phyloP scores from a whole-genome alignment of 1,284 basidiomycete species.

The Tranzscheliella williamsii region DNA sequence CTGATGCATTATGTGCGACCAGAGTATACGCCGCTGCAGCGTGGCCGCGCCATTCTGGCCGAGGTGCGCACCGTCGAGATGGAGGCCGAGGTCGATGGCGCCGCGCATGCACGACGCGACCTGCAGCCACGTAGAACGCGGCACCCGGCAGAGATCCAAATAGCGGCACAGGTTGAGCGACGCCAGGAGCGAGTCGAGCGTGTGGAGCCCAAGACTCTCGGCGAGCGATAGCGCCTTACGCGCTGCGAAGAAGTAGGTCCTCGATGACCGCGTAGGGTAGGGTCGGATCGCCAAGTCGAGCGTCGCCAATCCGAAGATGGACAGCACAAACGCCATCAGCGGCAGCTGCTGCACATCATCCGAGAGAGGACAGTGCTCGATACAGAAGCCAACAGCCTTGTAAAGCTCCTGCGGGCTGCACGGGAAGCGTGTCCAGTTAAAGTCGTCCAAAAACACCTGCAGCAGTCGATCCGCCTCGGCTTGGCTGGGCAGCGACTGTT shows the following conservation, averaged over 20 bases:
- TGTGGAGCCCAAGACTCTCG: slow-evolving; percentile 28
- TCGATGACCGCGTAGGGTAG: slow-evolving; percentile 21
- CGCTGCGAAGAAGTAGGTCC: slow-evolving; percentile 34
- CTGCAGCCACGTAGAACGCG: slow-evolving; percentile 28
- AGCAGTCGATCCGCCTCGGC: slow-evolving; percentile 14
- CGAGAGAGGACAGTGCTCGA: slow-evolving; percentile 16
- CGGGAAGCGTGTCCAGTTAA: slow-evolving; percentile 32
- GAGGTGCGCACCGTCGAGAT: slow-evolving; percentile 19
- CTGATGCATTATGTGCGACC: slow-evolving; percentile 34
- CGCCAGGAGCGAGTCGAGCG: slow-evolving; percentile 28
- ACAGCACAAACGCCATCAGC: slow-evolving; percentile 28
- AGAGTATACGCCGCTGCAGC: slow-evolving; percentile 20
- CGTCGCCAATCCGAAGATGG: slow-evolving; percentile 21
- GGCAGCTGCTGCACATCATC: slow-evolving; percentile 34
- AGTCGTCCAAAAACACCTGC: slow-evolving; percentile 30
- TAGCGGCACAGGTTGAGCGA: slow-evolving; percentile 31
- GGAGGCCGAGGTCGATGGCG: slow-evolving; percentile 25
- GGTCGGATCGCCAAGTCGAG: slow-evolving; percentile 28
- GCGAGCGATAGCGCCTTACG: slow-evolving; percentile 30
- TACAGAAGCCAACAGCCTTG: slow-evolving; percentile 13
- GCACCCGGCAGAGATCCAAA: slow-evolving; percentile 28
- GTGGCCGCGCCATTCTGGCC: slow-evolving; percentile 26
- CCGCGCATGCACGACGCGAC: slow-evolving; percentile 36
- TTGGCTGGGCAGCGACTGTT: slow-evolving; percentile 28
- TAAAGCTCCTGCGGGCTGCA: slow-evolving; percentile 11